Evolutionary conservation across 345 rosid species (phyloP), one percentile per base, ranked within the genome.

Genomic region (Camelina hispida): DNA sequence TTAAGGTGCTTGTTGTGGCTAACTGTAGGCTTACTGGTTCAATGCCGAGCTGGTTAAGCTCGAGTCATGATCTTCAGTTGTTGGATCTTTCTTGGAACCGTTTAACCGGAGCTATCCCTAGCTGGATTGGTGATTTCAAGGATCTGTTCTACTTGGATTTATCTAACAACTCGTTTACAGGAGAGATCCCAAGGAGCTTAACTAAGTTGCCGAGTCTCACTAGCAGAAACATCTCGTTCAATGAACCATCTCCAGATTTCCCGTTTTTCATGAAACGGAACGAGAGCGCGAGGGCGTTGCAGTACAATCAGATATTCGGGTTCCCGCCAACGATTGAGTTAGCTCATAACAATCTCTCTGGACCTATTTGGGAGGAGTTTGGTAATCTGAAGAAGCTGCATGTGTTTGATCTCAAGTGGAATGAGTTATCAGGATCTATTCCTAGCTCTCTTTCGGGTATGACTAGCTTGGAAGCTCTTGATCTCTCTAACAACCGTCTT

Each of bases 21-120:
- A 81, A 59, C 55, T 88, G 96, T 38, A 68, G 59, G 64, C 96
- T 90, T 65, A 74, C 37, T 10, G 98, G 98, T 51, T 77, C 83
- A 1, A 56, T 93, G 25, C 94, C 98, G 2, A 74, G 51, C 0
- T 93, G 98, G 98, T 81, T 93, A 79, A 80, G 62, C n/a, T 54
- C 44, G 15, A 81, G 88, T 67, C 25, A 38, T 12, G 79, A 84
- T 10, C 84, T 93, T 85, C 90, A 90, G 84, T 34, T 92, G 77
- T 61, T 92, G 79, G 97, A 92, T 86, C 83, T 92, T 60, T 92
- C 97, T 8, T 90, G 96, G 97, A 90, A 90, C 52, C 81, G 4
- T 38, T 78, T 90, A 82, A 40, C 54, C 0, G 89, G 89, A 48
- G 16, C 59, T 32, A 82, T 90, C 57, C 96, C 93, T 2, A 32